Evolutionary conservation across 768 basidiomycete genomes (phyloP), one percentile per base, ranked within the genome.

Genomic region (Lyophyllum decastes): DNA sequence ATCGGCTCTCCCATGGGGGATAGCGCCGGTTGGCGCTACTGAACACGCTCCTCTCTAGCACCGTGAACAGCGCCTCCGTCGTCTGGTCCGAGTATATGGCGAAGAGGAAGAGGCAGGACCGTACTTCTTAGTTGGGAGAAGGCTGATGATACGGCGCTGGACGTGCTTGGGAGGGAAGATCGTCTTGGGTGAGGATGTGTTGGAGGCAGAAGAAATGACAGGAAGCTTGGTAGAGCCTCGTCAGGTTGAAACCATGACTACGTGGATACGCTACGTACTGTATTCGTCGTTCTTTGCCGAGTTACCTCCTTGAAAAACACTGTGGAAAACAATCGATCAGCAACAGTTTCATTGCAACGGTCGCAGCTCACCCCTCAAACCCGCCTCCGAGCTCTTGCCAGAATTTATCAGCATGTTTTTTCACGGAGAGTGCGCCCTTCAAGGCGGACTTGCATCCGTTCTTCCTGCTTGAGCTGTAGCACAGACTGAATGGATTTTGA

Each of bases 261-360:
- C 16, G 4, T 12, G 3, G 9, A 38, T 12, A 4, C 9, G 9
- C 30, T 24, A 65, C 82, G 22, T 63, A 87, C 81, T 82, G 83
- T 53, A 82, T 85, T 62, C 76, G 77, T 55, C 80, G 78, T 62
- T 88, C 83, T 1, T 62, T 75, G 10, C 85, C 79, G n/a, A 95
- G 75, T 63, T 88, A 88, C 2, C 81, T 78, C 71, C 95, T 95
- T 16, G n/a, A 96, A 73, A 0, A 91, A 89, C n/a, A 96, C 87
- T 2, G 94, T 95, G 62, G n/a, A n/a, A 16, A 54, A 35, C 61
- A n/a, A 53, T 12, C n/a, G 10, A 66, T 35, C 6, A 65, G 35
- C 27, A 11, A 48, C 25, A 22, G 17, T 22, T 12, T 26, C 21
- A 58, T 12, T 12, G 2, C 35, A 44, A 53, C 56, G 11, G 34